Evolutionary conservation across 2,329 filamentous ascomycete genomes (phyloP), one percentile per base, ranked within the genome.

Genomic region (Trichoderma arundinaceum): DNA sequence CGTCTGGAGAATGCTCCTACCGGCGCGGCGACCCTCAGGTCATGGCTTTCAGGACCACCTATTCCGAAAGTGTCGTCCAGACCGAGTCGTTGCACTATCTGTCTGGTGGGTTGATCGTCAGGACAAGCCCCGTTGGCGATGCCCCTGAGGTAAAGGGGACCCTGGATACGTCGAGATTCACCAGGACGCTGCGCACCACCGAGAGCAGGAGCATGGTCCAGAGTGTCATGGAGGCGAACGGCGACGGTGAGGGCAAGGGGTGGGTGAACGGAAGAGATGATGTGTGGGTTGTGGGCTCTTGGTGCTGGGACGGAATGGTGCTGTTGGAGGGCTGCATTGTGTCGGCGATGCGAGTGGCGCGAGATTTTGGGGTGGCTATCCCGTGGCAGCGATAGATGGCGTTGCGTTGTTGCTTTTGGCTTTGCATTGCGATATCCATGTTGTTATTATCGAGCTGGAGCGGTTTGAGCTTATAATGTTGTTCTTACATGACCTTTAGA

Each of bases 291-390:
- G 78, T 80, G 0, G 86, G 86, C 6, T 83, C 84, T 0, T 88
- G 86, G 86, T 88, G 85, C 69, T 88, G 86, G 86, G 86, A 88
- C 72, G 86, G 86, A 2, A 85, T 88, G 85, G 85, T 88, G 1
- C 69, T 88, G 15, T 73, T 88, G 3, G 86, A 88, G 72, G 86
- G 86, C 1, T 89, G 86, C 64, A 77, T 88, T 3, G 79, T 85
- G 2, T 88, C 85, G 7, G 85, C 86, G 1, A 84, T 85, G 79
- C 78, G 81, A 39, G 78, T 88, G 51, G 86, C 85, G 0, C 69
- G 75, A n/a, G 80, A 79, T 12, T 80, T 88, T 70, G 83, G 76
- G 7, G 81, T 88, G 5, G 70, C 75, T 6, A 70, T 80, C 19
- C 80, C 80, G 0, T 81, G 79, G 75, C 38, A 52, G 58, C 41